These are phyloP conservation scores for Torulaspora microellipsoides DNA, from an alignment of 805 yeast genomes.

Conservation along the genomic window DNA sequence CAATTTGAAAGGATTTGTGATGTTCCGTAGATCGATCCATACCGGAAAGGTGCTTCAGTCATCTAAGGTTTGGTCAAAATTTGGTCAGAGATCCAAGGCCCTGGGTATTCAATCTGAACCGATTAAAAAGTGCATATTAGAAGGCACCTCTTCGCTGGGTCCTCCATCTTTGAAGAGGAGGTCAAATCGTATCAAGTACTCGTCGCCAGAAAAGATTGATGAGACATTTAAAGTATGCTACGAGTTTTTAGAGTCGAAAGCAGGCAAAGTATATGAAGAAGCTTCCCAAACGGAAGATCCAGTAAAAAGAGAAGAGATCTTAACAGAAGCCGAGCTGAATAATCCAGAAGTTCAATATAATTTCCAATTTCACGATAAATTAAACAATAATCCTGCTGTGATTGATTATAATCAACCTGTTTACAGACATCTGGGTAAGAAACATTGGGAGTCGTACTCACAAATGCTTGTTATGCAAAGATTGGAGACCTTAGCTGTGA, in stretches of 20 bases:
- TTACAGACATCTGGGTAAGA: conserved; percentile 62
- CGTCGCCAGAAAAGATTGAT: conserved; percentile 63
- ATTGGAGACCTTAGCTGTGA: conserved; percentile 74
- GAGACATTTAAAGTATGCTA: conserved; percentile 71
- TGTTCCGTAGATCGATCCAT: conserved; percentile 26
- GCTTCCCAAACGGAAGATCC: conserved; percentile 27
- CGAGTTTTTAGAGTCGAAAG: conserved; percentile 47
- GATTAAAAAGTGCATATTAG: conserved; percentile 32
- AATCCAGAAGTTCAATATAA: conserved; percentile 86
- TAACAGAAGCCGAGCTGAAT: conserved; percentile 58
- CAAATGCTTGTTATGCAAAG: conserved; percentile 87
- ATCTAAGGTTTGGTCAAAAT: conserved; percentile 30
- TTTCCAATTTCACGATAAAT: conserved; percentile 41
- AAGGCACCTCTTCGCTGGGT: conserved; percentile 39
- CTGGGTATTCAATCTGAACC: conserved; percentile 26
- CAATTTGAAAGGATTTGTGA: not conserved
- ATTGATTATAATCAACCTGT: conserved; percentile 73
- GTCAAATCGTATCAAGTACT: conserved; percentile 48
- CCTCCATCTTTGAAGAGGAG: conserved; percentile 49
- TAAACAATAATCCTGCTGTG: conserved; percentile 38
- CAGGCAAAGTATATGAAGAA: conserved; percentile 37
- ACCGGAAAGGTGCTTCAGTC: conserved; percentile 12
- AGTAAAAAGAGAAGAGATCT: conserved; percentile 32
- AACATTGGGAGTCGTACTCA: conserved; percentile 67
- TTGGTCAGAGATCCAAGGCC: conserved; percentile 24